phyloP scores from a whole-genome alignment of 129 eudicot genomes.

The Silybum marianum region DNA sequence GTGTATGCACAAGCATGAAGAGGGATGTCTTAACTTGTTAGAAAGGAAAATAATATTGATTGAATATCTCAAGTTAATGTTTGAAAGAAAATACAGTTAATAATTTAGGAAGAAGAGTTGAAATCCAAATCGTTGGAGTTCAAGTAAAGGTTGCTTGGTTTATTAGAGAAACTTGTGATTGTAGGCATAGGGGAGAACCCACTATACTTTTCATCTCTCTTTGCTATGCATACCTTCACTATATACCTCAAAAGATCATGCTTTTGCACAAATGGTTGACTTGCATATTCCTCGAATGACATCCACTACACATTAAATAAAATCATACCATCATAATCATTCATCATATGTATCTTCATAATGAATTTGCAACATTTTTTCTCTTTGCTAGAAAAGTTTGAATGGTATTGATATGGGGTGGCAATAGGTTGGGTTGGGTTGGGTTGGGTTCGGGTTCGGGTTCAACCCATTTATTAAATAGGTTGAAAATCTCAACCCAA shows the following conservation, averaged over 20 bases:
- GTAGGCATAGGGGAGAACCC: constrained; percentile 73
- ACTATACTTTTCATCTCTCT: constrained; percentile 48
- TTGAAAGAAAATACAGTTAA: not conserved
- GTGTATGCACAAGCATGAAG: not conserved
- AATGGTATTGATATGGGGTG: no score
- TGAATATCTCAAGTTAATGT: not conserved
- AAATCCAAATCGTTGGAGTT: constrained; percentile 39
- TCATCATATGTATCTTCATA: not conserved
- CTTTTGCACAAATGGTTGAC: constrained; percentile 59
- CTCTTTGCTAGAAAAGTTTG: not conserved
- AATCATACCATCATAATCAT: not conserved
- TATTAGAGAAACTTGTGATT: constrained; percentile 41
- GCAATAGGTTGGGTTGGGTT: no score
- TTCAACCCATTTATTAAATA: no score
- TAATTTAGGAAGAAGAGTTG: not conserved
- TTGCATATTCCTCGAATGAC: constrained; percentile 73
- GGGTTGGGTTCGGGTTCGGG: no score
- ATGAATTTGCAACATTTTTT: no score
- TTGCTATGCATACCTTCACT: constrained; percentile 61
- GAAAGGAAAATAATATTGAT: not conserved
- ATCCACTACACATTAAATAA: constrained; percentile 64
- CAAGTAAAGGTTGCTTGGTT: constrained; percentile 54
- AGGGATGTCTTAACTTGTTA: not conserved
- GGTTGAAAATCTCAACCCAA: no score
- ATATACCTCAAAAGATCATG: constrained; percentile 66